Percentiles rank a stretch among this genome's conserved stretches.
Conservation (phyloP, 306 rosid species). For the Aeschynomene evenia region DNA sequence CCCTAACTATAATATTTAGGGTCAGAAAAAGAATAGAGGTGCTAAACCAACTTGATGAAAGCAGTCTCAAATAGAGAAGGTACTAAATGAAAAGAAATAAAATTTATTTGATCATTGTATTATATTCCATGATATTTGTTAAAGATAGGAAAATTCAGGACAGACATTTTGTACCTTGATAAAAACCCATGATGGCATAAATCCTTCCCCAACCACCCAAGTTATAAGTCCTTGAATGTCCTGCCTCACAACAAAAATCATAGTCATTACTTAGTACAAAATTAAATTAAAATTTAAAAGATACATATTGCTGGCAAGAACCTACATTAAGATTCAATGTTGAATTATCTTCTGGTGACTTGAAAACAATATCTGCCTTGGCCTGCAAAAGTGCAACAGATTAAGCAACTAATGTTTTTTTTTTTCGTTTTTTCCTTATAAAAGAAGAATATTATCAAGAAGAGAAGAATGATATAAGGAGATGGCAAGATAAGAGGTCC, state of each 20-base stretch:
- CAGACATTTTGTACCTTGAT: slow-evolving; percentile 56
- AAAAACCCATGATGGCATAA: slow-evolving; percentile 95
- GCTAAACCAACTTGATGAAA: background rate
- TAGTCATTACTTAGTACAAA: slow-evolving; percentile 14
- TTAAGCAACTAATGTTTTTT: background rate
- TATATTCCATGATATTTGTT: background rate
- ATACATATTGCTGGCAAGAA: background rate
- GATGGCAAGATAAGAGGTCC: too few relatives aligned
- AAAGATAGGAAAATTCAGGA: background rate
- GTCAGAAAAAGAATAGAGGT: background rate
- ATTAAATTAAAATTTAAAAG: slow-evolving; percentile 17
- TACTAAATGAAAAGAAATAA: background rate
- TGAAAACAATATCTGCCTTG: slow-evolving; percentile 82
- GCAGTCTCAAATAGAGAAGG: slow-evolving; percentile 1
- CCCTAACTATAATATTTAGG: background rate
- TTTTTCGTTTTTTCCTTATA: too few relatives aligned
- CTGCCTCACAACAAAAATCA: slow-evolving; percentile 43
- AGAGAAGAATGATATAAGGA: too few relatives aligned
- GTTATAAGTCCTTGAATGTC: slow-evolving; percentile 90
- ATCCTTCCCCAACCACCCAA: slow-evolving; percentile 98
- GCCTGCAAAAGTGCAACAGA: slow-evolving; percentile 49
- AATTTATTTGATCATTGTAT: background rate
- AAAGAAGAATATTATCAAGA: too few relatives aligned
- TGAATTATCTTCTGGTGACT: slow-evolving; percentile 62
- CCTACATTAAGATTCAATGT: slow-evolving; percentile 73